Evolutionary conservation across 2,329 filamentous ascomycete species (phyloP).

Genomic region (Pyricularia sp.): DNA sequence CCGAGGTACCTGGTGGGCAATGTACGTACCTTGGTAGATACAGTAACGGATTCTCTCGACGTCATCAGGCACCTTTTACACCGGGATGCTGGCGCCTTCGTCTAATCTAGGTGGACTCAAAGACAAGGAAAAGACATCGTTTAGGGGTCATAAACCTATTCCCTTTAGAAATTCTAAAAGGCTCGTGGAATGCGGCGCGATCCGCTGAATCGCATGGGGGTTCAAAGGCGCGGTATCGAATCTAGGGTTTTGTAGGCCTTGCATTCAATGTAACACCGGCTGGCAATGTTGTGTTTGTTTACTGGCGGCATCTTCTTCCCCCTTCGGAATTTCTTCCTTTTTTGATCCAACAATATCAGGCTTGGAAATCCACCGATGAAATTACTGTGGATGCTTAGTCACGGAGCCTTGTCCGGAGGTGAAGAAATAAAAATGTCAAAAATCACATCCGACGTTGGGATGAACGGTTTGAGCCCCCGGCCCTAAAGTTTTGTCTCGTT

Average conservation of each 20-base stretch:
- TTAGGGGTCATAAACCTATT: no score
- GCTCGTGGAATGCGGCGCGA: not conserved
- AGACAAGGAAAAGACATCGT: not conserved
- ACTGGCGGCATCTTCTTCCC: no score
- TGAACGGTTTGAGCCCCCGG: not conserved
- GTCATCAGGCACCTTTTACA: not conserved
- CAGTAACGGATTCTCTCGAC: not conserved
- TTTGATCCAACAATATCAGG: no score
- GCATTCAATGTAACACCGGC: no score
- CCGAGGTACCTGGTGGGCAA: no score
- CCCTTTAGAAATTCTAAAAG: not conserved
- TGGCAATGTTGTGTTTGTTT: no score
- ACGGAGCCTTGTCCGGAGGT: not conserved
- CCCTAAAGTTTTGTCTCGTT: not conserved
- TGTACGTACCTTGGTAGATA: no score
- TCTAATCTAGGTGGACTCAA: not conserved
- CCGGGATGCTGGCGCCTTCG: not conserved
- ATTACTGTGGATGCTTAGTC: not conserved
- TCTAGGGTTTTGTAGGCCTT: not conserved
- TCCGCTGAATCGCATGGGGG: not conserved
- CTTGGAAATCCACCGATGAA: not conserved
- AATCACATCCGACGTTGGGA: not conserved
- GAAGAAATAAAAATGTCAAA: no score
- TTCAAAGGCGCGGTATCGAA: not conserved
- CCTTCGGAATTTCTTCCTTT: no score